A percentile compares a stretch with the other conserved stretches of the same genome.
phyloP scores from a whole-genome alignment of 2,329 filamentous ascomycete genomes.

The Calonectria leucothoes region DNA sequence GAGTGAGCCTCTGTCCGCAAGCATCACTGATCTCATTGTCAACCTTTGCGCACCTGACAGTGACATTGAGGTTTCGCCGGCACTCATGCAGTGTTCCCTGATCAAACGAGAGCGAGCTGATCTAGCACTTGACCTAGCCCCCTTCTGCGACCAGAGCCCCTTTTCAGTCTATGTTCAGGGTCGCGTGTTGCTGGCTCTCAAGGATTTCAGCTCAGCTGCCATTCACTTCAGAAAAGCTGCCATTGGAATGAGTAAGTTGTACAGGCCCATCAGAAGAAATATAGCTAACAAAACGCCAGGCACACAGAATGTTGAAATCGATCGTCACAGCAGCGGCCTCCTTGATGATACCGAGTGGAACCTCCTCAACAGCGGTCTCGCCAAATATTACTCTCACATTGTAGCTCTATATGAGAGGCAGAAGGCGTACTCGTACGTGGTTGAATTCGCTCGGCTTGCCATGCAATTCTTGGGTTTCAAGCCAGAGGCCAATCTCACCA shows the following conservation, averaged over 20 bases:
- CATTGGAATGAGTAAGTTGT: slow-evolving; percentile 79
- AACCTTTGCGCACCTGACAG: slow-evolving; percentile 74
- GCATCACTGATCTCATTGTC: slow-evolving; percentile 74
- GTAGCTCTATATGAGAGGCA: slow-evolving; percentile 83
- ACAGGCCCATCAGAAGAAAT: not conserved
- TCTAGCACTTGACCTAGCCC: slow-evolving; percentile 66
- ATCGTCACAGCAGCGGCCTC: slow-evolving; percentile 72
- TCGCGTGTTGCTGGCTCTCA: slow-evolving; percentile 78
- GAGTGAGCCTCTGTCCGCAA: slow-evolving; percentile 64
- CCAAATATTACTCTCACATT: slow-evolving; percentile 89
- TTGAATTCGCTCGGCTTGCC: slow-evolving; percentile 84
- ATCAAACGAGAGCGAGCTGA: slow-evolving; percentile 70
- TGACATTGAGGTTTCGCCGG: slow-evolving; percentile 72
- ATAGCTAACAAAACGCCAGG: slow-evolving; percentile 52
- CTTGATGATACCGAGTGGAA: slow-evolving; percentile 82
- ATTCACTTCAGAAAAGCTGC: slow-evolving; percentile 85
- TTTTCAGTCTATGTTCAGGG: slow-evolving; percentile 88
- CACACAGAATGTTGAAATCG: slow-evolving; percentile 56
- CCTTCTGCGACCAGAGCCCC: slow-evolving; percentile 67
- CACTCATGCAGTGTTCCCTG: slow-evolving; percentile 71
- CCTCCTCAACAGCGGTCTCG: slow-evolving; percentile 76
- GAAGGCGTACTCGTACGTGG: slow-evolving; percentile 81
- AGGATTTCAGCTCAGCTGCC: slow-evolving; percentile 79
- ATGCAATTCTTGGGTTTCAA: slow-evolving; percentile 68
- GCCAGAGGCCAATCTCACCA: slow-evolving; percentile 54